Base-by-base conservation (phyloP, 73 alveolate species). In the Paramecium pentaurelia region DNA sequence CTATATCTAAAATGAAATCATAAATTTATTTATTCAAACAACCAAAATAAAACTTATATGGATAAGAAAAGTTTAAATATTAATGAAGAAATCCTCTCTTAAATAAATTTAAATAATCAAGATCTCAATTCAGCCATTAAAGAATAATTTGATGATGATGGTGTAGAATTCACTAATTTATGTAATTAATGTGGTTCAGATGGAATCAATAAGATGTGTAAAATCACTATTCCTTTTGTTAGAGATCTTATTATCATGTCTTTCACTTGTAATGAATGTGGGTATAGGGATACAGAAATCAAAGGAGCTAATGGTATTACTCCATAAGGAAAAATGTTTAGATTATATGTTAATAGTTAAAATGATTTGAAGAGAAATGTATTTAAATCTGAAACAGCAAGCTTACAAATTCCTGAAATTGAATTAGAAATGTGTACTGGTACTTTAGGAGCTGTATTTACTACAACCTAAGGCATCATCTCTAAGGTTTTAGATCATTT, bases 261-360 rank as follows among this genome's bases (percentile, higher is more conserved):
- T 28, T 97, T 97, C 92, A 88, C 94, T 49, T 97, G 99, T 75
- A 98, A 97, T 37, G 47, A 18, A n/a, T 97, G 99, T 34, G 99
- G 98, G 20, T 94, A 94, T 51, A 94, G 95, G 88, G 95, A 95
- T 18, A 95, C 98, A 0, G 98, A 94, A 68, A 95, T 97, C 12
- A 97, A 96, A 87, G 96, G 97, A 2, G 99, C 99, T n/a, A 98
- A 98, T 68, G 99, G 98, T 16, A 96, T 97, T n/a, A 89, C 98
- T 12, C 98, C 96, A 71, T 95, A 96, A 89, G 99, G 97, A 2
- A 93, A 95, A 77, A 86, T 92, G 70, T 85, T 95, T 47, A 96
- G 94, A 20, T 88, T 97, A 70, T 40, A 89, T 27, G 95, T 95
- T 32, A 94, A 96, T 75, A 93, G 59, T 18, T 88, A 80, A 25